Evolutionary conservation across 2,329 filamentous ascomycete species (phyloP).

Genomic region (Clarireedia sp.): DNA sequence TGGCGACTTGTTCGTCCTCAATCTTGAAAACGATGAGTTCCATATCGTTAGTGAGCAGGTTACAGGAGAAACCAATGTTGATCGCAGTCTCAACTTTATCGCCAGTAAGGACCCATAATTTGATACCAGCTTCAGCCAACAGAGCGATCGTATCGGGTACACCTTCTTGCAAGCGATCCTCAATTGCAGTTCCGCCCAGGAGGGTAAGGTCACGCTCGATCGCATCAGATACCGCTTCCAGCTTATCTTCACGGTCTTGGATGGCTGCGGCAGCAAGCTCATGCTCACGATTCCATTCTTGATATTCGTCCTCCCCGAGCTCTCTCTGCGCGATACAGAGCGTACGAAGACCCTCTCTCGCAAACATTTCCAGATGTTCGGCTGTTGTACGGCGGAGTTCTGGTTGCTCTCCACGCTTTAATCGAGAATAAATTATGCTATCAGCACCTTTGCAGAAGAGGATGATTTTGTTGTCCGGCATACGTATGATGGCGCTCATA

Average conservation of each 20-base stretch:
- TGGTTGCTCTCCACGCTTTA: slow-evolving; percentile 76
- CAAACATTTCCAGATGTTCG: slow-evolving; percentile 94
- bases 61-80: slow-evolving; percentile 99
- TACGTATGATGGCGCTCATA: slow-evolving; percentile 94
- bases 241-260: slow-evolving; percentile 80
- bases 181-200: slow-evolving; percentile 90
- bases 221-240: slow-evolving; percentile 79
- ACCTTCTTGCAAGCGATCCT: slow-evolving; percentile 92
- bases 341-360: slow-evolving; percentile 86
- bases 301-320: slow-evolving; percentile 75
- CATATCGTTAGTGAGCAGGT: slow-evolving; percentile 95
- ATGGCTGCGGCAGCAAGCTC: slow-evolving; percentile 80
- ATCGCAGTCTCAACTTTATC: slow-evolving; percentile 99
- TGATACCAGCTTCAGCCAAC: slow-evolving; percentile 88
- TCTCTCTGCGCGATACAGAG: slow-evolving; percentile 85
- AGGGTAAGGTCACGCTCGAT: slow-evolving; percentile 88
- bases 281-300: slow-evolving; percentile 76
- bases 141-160: slow-evolving; percentile 93
- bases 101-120: slow-evolving; percentile 95
- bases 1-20: slow-evolving; percentile 59
- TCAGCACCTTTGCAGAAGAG: slow-evolving; percentile 97
- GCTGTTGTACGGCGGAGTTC: slow-evolving; percentile 78
- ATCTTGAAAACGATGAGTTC: slow-evolving; percentile 87
- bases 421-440: slow-evolving; percentile 89
- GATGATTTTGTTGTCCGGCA: slow-evolving; percentile 84